Conservation (phyloP, 768 basidiomycete species). For the Lactarius pseudohatsudake region DNA sequence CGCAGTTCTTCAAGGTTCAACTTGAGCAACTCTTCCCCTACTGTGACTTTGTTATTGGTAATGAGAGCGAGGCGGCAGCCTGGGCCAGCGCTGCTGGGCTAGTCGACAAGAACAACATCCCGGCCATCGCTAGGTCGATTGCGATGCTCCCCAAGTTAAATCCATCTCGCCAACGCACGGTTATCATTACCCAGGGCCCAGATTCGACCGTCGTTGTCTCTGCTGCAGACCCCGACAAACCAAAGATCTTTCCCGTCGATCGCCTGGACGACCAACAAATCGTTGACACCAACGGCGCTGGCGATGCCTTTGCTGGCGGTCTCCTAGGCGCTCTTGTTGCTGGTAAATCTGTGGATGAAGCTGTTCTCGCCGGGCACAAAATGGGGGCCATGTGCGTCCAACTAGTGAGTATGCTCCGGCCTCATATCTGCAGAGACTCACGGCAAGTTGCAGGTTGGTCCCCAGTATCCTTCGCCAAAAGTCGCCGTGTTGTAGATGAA, state of each 20-base stretch:
- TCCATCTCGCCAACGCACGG: constrained; percentile 69
- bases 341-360: constrained; percentile 76
- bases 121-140: constrained; percentile 69
- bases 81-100: constrained; percentile 77
- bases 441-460: constrained; percentile 45
- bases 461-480: constrained; percentile 59
- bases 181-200: constrained; percentile 90
- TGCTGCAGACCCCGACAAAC: constrained; percentile 51
- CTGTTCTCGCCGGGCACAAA: constrained; percentile 83
- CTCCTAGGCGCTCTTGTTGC: constrained; percentile 84
- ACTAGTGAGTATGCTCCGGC: constrained; percentile 48
- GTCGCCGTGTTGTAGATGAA: constrained; percentile 42
- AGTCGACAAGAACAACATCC: constrained; percentile 55
- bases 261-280: constrained; percentile 62
- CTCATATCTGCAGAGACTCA: constrained; percentile 10
- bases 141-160: constrained; percentile 78
- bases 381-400: constrained; percentile 84
- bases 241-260: constrained; percentile 58
- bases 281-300: constrained; percentile 97
- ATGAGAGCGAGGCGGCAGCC: constrained; percentile 90
- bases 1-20: constrained; percentile 86
- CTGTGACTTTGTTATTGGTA: constrained; percentile 91
- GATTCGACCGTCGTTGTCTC: constrained; percentile 75
- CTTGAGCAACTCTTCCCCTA: constrained; percentile 79
- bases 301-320: constrained; percentile 96